Conservation (phyloP, 768 basidiomycete genomes). For the Rhodocollybia butyracea region DNA sequence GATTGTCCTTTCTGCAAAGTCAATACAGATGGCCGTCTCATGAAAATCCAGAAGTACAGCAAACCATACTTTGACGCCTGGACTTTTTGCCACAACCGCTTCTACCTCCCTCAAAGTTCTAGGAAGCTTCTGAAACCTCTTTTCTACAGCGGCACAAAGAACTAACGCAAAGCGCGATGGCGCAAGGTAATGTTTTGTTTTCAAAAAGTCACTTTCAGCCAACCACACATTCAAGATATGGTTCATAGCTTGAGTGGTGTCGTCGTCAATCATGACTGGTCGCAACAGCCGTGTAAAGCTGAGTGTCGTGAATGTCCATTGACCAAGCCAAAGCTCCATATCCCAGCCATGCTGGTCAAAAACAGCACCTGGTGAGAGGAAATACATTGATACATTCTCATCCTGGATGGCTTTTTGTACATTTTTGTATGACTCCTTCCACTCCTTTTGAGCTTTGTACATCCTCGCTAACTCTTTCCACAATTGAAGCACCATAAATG, state of each 20-base stretch:
- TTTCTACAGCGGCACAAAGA: background rate
- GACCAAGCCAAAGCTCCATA: background rate
- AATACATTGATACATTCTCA: background rate
- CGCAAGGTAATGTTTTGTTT: background rate
- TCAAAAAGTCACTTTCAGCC: background rate
- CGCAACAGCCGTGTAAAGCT: background rate
- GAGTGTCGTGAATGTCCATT: background rate
- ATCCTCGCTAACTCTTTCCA: conserved; percentile 11
- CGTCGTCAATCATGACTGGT: background rate
- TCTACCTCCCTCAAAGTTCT: background rate
- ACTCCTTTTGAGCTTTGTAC: conserved; percentile 6
- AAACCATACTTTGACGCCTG: conserved; percentile 1
- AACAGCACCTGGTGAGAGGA: background rate
- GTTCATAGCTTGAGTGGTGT: background rate
- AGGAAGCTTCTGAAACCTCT: background rate
- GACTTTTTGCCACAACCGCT: background rate
- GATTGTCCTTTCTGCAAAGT: conserved; percentile 1
- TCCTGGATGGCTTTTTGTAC: background rate
- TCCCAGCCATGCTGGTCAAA: background rate
- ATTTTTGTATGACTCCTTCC: background rate
- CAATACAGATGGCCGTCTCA: conserved; percentile 1
- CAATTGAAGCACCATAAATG: conserved; percentile 12
- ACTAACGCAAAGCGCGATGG: background rate
- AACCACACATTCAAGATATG: background rate
- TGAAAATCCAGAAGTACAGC: background rate